Evolutionary conservation across 352 stramenopile species (phyloP).

Genomic region (Saprolegnia parasitica): DNA sequence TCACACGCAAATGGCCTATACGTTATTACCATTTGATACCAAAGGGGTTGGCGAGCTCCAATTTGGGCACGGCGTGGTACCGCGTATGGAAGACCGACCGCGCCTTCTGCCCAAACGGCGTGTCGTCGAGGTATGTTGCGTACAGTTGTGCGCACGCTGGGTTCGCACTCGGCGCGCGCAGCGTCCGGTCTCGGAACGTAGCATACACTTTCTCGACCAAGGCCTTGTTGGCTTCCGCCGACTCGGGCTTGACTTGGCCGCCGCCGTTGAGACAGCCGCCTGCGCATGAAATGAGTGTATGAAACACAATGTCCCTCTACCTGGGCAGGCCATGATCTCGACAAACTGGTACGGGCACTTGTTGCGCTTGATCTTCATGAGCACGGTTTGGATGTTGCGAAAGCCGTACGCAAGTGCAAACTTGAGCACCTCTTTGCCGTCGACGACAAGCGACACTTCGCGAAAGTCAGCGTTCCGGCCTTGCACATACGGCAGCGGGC

Average conservation of each 20-base stretch:
- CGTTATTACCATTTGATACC: conserved; percentile 79
- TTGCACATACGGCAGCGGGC: conserved; percentile 79
- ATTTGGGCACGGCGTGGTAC: conserved; percentile 81
- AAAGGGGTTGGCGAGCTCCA: conserved; percentile 78
- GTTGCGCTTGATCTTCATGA: conserved; percentile 89
- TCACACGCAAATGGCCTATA: neutral
- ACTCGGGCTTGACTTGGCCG: conserved; percentile 86
- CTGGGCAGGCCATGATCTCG: conserved; percentile 98
- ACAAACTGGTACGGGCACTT: conserved; percentile 94
- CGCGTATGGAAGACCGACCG: conserved; percentile 61
- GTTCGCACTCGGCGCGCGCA: conserved; percentile 58
- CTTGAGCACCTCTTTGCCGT: conserved; percentile 79
- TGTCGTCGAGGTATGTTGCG: conserved; percentile 66
- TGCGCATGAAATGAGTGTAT: neutral
- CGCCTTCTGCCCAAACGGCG: conserved; percentile 68
- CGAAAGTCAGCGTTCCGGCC: conserved; percentile 89
- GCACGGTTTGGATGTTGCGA: conserved; percentile 95
- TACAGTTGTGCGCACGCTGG: conserved; percentile 75
- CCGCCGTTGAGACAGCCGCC: conserved; percentile 96
- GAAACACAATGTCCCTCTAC: too few relatives aligned
- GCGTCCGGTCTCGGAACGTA: conserved; percentile 61
- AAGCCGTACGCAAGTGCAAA: conserved; percentile 96
- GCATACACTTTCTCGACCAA: conserved; percentile 60
- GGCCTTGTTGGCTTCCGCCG: conserved; percentile 47
- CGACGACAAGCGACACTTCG: conserved; percentile 64